phyloP scores from a whole-genome alignment of 139 green algal species.

The Trebouxia sp. region DNA sequence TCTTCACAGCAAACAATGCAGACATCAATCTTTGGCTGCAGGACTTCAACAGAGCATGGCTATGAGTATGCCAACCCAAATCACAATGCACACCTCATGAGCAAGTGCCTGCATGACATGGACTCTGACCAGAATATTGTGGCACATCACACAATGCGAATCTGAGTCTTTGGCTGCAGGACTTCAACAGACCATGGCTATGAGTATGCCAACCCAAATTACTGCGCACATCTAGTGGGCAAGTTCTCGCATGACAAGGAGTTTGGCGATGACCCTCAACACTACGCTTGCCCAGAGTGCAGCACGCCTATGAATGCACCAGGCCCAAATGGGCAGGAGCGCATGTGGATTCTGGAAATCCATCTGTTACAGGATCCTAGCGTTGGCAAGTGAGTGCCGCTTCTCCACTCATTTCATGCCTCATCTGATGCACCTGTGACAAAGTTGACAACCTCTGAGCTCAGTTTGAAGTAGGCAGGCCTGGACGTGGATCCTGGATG shows the following conservation, averaged over 20 bases:
- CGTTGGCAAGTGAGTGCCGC: conserved; percentile 31
- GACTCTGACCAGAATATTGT: no score
- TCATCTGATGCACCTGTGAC: no score
- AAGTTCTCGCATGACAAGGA: not conserved
- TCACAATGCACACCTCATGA: conserved; percentile 29
- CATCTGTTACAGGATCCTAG: conserved; percentile 31
- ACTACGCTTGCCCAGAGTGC: conserved; percentile 30
- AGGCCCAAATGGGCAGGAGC: conserved; percentile 1
- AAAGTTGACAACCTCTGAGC: no score
- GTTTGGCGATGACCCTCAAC: not conserved
- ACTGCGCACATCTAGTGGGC: conserved; percentile 33
- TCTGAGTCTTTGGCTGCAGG: conserved; percentile 22
- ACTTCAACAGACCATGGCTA: conserved; percentile 26
- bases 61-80: no score
- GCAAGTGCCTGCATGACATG: not conserved
- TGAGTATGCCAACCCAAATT: conserved; percentile 30
- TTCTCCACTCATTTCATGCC: no score
- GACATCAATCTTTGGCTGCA: no score
- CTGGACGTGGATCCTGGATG: no score
- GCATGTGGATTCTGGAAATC: conserved; percentile 34
- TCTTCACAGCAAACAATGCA: no score
- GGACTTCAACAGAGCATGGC: no score
- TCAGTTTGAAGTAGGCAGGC: no score
- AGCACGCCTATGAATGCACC: conserved; percentile 23
- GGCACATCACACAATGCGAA: no score